Conservation (phyloP, 805 yeast genomes). For the Millerozyma miso region DNA sequence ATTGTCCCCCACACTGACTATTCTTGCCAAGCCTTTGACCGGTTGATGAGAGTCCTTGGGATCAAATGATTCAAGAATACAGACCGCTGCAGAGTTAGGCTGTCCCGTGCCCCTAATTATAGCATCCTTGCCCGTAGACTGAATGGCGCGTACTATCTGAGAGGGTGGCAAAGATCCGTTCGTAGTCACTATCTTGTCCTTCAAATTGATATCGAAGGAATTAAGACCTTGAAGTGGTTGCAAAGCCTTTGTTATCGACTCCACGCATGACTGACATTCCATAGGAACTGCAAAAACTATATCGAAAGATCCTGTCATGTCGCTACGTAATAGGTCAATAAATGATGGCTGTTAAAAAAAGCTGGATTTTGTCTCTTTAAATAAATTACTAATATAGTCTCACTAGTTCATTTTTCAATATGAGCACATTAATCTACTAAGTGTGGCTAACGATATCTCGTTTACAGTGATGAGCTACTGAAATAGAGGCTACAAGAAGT, state of each 20-base stretch:
- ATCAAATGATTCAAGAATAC: constrained; percentile 74
- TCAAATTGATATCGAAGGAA: constrained; percentile 52
- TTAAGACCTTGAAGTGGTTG: constrained; percentile 47
- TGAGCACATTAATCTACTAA: not conserved
- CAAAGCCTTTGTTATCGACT: constrained; percentile 54
- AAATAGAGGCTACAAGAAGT: no score
- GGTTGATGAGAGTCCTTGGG: constrained; percentile 45
- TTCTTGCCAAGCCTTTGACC: constrained; percentile 83
- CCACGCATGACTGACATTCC: constrained; percentile 71
- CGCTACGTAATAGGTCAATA: no score
- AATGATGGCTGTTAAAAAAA: not conserved
- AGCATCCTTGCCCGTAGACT: constrained; percentile 78
- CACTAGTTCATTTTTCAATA: not conserved
- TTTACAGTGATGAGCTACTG: no score
- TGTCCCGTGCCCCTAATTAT: constrained; percentile 88
- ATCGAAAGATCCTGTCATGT: constrained; percentile 47
- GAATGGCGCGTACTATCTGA: constrained; percentile 60
- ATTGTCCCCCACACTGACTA: constrained; percentile 59
- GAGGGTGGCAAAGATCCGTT: constrained; percentile 76
- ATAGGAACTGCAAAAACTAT: constrained; percentile 84
- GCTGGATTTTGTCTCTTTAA: not conserved
- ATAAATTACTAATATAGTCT: not conserved
- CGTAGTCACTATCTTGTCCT: constrained; percentile 59
- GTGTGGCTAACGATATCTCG: not conserved
- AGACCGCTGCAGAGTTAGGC: constrained; percentile 86